Base-by-base conservation (phyloP, 768 basidiomycete genomes). In the Suillus sp. region DNA sequence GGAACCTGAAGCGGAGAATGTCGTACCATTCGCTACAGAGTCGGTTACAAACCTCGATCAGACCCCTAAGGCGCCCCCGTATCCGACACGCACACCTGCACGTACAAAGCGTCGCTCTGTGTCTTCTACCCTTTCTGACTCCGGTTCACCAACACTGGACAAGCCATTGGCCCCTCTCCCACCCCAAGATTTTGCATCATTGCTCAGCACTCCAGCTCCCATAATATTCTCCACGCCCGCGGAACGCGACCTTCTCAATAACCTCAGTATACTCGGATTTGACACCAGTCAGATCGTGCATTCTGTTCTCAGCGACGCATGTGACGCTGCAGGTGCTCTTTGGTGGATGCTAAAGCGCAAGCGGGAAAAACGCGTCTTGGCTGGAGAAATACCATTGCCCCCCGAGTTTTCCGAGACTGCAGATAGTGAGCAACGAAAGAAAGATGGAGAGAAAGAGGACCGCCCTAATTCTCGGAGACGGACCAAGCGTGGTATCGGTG, bases 281-380 rank as follows among this genome's bases (percentile, higher is more conserved):
- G 97, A 99, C 75, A 93, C 91, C 0, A 93, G 92, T 18, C 96
- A 99, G 77, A 90, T 98, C 57, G 89, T 90, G n/a, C 96, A 99
- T 73, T 93, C 91, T 0, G 97, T 99, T 14, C 81, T 92, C 53
- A 89, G 84, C 34, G 87, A 98, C 75, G 96, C 96, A 0, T 99
- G 96, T 70, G 96, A 99, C 75, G 85, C 92, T 0, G 84, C 91
- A 14, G 91, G 94, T 10, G 93, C 96, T 1, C 77, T 93, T 9
- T 99, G 96, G 96, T 99, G 97, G 97, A 93, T 96, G 84, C 79
- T 98, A 56, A 90, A 88, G 74, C 85, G 88, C 73, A 95, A 88
- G 69, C 85, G 87, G 22, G 95, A 83, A 85, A 80, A 86, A 66
- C 84, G 81, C 51, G 80, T 80, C 11, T 32, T 81, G 25, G 80